These are phyloP conservation scores for Phalaenopsis hybrid DNA, from an alignment of 116 monocot genomes.

Conservation along the genomic window DNA sequence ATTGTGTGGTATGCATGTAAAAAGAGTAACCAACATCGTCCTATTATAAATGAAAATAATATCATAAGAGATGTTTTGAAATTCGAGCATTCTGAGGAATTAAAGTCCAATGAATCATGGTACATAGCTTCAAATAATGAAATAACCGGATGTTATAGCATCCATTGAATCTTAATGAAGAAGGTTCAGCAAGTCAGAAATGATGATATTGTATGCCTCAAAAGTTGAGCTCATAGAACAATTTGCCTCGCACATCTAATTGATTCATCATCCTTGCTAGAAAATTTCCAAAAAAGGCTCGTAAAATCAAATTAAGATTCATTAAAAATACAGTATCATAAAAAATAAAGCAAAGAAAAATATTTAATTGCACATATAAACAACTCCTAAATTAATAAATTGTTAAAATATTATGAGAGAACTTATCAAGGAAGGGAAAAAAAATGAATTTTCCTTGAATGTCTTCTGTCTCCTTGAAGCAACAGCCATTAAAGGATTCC, in stretches of 20 bases:
- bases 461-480: neutral
- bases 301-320: neutral
- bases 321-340: neutral
- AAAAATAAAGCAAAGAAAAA: too few relatives aligned
- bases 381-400: neutral
- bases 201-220: conserved; percentile 10
- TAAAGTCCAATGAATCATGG: neutral
- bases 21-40: too few relatives aligned
- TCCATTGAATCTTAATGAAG: neutral
- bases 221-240: conserved; percentile 8
- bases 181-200: conserved; percentile 18
- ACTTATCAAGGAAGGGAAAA: neutral
- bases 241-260: conserved; percentile 16
- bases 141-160: neutral
- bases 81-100: neutral
- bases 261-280: conserved; percentile 15
- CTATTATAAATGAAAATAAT: neutral
- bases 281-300: neutral
- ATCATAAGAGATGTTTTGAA: neutral
- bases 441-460: neutral
- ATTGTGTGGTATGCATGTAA: too few relatives aligned
- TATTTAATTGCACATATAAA: too few relatives aligned
- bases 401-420: neutral
- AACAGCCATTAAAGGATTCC: too few relatives aligned
- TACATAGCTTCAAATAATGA: neutral